Conservation (phyloP, 495 filamentous ascomycete genomes). For the Alectoria sarmentosa region DNA sequence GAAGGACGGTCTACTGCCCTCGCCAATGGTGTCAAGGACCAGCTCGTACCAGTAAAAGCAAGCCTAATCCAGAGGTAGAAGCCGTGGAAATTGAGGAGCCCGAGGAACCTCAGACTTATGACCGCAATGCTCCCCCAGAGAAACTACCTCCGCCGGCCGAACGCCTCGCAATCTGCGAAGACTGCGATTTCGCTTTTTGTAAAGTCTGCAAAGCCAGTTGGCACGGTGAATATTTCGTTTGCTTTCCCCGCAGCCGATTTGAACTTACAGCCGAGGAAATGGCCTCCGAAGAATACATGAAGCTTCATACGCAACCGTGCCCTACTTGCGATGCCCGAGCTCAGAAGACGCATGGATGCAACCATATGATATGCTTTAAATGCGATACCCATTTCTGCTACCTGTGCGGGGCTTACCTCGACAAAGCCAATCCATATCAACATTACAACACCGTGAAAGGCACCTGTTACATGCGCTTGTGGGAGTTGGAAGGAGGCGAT, state of each 20-base stretch:
- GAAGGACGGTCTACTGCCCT: constrained; percentile 89
- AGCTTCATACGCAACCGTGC: constrained; percentile 72
- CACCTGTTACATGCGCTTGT: constrained; percentile 73
- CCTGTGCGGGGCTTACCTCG: constrained; percentile 83
- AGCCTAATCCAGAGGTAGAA: constrained; percentile 20
- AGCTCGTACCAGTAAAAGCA: constrained; percentile 52
- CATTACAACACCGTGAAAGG: constrained; percentile 73
- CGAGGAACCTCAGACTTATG: constrained; percentile 11
- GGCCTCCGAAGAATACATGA: constrained; percentile 74
- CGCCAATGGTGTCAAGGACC: constrained; percentile 89
- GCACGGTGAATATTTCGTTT: constrained; percentile 76
- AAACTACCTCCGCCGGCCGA: constrained; percentile 44
- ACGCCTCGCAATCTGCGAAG: constrained; percentile 75
- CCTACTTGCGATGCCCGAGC: constrained; percentile 82
- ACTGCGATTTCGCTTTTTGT: constrained; percentile 92
- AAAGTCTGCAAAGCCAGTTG: constrained; percentile 64
- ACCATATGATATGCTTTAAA: constrained; percentile 93
- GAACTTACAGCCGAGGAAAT: constrained; percentile 77
- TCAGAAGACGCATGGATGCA: constrained; percentile 91
- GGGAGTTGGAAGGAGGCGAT: constrained; percentile 84
- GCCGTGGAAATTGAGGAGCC: not conserved
- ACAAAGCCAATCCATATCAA: constrained; percentile 69
- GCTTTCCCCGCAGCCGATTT: constrained; percentile 50
- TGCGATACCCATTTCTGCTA: constrained; percentile 95
- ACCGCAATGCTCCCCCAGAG: constrained; percentile 31